These are phyloP conservation scores for Zelopaecilomyces penicillatus DNA, from an alignment of 2,329 filamentous ascomycete genomes.

Conservation along the genomic window DNA sequence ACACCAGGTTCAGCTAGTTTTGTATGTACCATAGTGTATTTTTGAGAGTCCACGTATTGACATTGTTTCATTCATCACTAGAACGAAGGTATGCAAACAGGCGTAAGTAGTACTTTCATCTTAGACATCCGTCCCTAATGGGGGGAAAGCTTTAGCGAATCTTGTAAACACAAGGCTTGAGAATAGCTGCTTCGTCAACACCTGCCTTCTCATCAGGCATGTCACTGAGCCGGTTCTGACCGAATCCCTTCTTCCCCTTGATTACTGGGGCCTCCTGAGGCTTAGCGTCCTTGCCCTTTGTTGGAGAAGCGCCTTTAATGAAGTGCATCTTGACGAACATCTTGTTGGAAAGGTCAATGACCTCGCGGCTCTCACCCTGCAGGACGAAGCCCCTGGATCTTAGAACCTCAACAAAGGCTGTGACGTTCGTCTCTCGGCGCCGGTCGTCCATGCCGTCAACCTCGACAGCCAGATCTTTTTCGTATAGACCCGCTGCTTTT, in stretches of 20 bases:
- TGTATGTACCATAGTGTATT: too few relatives aligned
- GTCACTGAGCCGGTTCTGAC: slow-evolving; percentile 44
- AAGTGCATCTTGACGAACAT: slow-evolving; percentile 99
- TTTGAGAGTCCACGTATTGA: too few relatives aligned
- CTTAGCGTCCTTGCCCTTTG: slow-evolving; percentile 64
- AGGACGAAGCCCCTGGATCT: slow-evolving; percentile 76
- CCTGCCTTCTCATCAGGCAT: slow-evolving; percentile 52
- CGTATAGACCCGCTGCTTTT: slow-evolving; percentile 41
- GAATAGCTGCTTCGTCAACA: slow-evolving; percentile 53
- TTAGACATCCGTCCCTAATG: too few relatives aligned
- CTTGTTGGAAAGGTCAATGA: slow-evolving; percentile 79
- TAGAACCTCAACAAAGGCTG: slow-evolving; percentile 78
- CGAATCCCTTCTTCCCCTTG: slow-evolving; percentile 41
- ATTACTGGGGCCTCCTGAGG: slow-evolving; percentile 41
- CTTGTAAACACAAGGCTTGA: slow-evolving; percentile 97
- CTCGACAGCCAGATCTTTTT: slow-evolving; percentile 55
- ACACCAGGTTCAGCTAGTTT: too few relatives aligned
- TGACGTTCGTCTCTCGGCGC: slow-evolving; percentile 73
- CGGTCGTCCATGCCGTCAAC: slow-evolving; percentile 59
- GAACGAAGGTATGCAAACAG: too few relatives aligned
- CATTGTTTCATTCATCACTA: too few relatives aligned
- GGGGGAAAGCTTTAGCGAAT: slow-evolving; percentile 47
- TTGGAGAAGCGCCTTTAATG: slow-evolving; percentile 68
- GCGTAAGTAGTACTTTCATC: too few relatives aligned
- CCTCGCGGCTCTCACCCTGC: slow-evolving; percentile 49